phyloP scores from a whole-genome alignment of 2,329 filamentous ascomycete species.

The Claviceps monticola region DNA sequence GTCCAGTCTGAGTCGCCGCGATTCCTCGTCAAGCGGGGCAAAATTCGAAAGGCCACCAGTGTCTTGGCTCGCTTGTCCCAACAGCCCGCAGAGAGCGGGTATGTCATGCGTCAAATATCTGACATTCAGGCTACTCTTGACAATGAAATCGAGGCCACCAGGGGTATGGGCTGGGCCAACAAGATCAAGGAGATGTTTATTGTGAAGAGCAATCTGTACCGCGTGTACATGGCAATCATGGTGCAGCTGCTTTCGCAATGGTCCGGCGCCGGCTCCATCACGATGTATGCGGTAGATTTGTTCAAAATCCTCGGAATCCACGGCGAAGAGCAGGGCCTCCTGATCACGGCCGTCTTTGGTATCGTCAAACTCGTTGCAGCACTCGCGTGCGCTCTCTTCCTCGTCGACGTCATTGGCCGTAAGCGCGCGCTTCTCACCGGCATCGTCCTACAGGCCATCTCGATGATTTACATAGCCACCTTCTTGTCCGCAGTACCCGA shows the following conservation, averaged over 20 bases:
- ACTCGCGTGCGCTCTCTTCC: slow-evolving; percentile 58
- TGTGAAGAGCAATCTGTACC: slow-evolving; percentile 56
- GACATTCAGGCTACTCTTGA: slow-evolving; percentile 53
- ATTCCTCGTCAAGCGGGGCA: slow-evolving; percentile 52
- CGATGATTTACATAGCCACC: slow-evolving; percentile 48
- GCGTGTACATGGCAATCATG: slow-evolving; percentile 53
- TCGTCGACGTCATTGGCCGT: slow-evolving; percentile 66
- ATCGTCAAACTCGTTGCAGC: slow-evolving; percentile 58
- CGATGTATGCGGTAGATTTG: slow-evolving; percentile 61
- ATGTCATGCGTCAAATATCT: slow-evolving; percentile 46
- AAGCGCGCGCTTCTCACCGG: slow-evolving; percentile 51
- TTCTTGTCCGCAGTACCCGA: slow-evolving; percentile 51
- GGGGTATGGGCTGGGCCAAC: slow-evolving; percentile 49
- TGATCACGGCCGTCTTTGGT: slow-evolving; percentile 64
- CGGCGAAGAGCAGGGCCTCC: slow-evolving; percentile 53
- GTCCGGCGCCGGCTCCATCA: slow-evolving; percentile 61
- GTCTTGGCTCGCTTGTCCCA: slow-evolving; percentile 45
- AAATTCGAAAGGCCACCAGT: slow-evolving; percentile 41
- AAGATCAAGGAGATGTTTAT: slow-evolving; percentile 55
- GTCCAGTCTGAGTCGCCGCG: slow-evolving; percentile 57
- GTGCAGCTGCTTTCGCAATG: slow-evolving; percentile 63
- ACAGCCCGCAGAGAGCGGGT: slow-evolving; percentile 44
- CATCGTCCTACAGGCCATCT: slow-evolving; percentile 43
- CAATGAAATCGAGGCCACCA: slow-evolving; percentile 57
- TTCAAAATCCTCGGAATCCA: slow-evolving; percentile 59